phyloP scores from a whole-genome alignment of 805 yeast species.

The Yarrowia porcina region DNA sequence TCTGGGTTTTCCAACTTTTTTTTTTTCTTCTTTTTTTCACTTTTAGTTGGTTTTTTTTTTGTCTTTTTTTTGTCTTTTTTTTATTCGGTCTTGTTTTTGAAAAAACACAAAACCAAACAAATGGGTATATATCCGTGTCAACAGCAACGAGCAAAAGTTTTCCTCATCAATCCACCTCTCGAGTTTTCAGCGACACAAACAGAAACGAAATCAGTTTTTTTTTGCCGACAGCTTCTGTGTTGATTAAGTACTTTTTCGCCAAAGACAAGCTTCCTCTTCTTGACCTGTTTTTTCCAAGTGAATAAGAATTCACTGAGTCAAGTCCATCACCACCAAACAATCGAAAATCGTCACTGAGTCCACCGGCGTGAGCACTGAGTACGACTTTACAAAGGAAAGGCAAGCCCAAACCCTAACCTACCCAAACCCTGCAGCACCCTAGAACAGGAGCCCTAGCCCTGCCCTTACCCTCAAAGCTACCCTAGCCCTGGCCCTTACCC shows the following conservation, averaged over 20 bases:
- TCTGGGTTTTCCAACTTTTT: too few species aligned
- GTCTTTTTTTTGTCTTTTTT: too few species aligned
- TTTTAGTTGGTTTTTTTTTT: too few species aligned
- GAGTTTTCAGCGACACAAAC: too few species aligned
- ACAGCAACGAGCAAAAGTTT: slow-evolving; percentile 1
- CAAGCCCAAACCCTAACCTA: neutral
- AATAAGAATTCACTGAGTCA: slow-evolving; percentile 25
- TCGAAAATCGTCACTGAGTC: slow-evolving; percentile 24
- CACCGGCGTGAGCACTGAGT: slow-evolving; percentile 19
- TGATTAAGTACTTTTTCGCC: slow-evolving; percentile 10
- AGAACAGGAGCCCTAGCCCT: neutral
- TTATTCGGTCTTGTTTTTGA: too few species aligned
- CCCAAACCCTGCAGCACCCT: neutral
- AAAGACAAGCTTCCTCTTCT: slow-evolving; percentile 14
- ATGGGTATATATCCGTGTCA: slow-evolving; percentile 21
- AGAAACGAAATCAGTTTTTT: too few species aligned
- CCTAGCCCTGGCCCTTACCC: neutral
- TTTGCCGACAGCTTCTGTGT: too few species aligned
- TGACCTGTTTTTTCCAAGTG: neutral
- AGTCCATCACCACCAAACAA: slow-evolving; percentile 23
- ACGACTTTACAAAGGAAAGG: neutral
- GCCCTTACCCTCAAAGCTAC: too few species aligned
- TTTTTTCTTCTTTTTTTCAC: too few species aligned
- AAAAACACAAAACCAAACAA: neutral
- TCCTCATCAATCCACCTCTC: slow-evolving; percentile 13